A percentile compares a stretch with the other conserved stretches of the same genome.
Conservation (phyloP, 1,139 yeast genomes). For the Wickerhamomyces sp. region DNA sequence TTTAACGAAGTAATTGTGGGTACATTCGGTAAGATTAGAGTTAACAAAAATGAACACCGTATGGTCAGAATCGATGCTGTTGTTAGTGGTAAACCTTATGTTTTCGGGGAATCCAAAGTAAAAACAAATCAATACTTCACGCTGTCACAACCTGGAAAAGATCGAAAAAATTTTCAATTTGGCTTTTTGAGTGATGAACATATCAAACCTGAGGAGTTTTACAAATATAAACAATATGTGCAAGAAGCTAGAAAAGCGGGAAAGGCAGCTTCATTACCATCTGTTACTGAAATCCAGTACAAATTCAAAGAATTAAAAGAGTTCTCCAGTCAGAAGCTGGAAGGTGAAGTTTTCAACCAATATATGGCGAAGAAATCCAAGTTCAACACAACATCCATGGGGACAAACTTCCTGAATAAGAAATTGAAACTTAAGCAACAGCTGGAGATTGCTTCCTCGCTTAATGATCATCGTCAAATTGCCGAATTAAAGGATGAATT, state of each 20-base stretch:
- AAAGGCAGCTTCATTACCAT: conserved; percentile 40
- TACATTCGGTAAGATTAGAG: conserved; percentile 76
- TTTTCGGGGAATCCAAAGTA: conserved; percentile 39
- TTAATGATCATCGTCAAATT: conserved; percentile 49
- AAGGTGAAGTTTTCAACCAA: conserved; percentile 72
- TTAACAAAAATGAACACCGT: conserved; percentile 69
- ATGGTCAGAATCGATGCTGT: conserved; percentile 76
- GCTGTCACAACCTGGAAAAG: conserved; percentile 47
- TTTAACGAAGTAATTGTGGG: conserved; percentile 67
- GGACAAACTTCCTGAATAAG: conserved; percentile 66
- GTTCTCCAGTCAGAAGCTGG: conserved; percentile 61
- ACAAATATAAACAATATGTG: conserved; percentile 59
- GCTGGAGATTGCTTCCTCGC: conserved; percentile 70
- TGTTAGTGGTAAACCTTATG: conserved; percentile 53
- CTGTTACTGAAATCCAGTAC: conserved; percentile 58
- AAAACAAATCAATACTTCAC: conserved; percentile 57
- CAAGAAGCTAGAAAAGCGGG: conserved; percentile 49
- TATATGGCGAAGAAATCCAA: conserved; percentile 72
- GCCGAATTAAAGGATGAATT: conserved; percentile 34
- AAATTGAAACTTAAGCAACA: conserved; percentile 72
- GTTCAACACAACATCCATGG: conserved; percentile 50
- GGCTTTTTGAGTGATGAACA: conserved; percentile 75
- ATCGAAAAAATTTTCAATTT: conserved; percentile 67
- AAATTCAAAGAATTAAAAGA: conserved; percentile 57
- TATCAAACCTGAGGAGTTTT: conserved; percentile 64